Evolutionary conservation across 208 protist genomes (phyloP), one percentile per base, ranked within the genome.

Genomic region (Wallacemonas sp.): DNA sequence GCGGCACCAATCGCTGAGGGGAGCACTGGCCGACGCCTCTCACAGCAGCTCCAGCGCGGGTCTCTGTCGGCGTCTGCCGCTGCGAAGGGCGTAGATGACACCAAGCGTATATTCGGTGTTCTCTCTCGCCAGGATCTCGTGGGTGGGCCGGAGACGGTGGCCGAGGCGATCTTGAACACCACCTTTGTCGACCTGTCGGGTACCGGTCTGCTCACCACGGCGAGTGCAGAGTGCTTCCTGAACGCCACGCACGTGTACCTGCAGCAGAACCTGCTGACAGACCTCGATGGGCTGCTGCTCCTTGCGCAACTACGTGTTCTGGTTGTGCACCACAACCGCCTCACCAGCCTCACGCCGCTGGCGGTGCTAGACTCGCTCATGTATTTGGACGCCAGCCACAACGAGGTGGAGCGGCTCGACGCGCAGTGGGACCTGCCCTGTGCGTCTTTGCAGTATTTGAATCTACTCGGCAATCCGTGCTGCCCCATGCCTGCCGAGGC

Each of bases 201-300:
- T 9, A 57, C 69, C 2, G 58, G 50, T 17, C 69, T 94, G 24
- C 71, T 34, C 32, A 68, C 71, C 41, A 78, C 73, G 13, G 45
- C 39, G 2, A 30, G 73, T 1, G 58, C 85, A 1, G 82, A 89
- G 64, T 83, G 75, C 53, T 89, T 91, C 52, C 62, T 89, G 26
- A 95, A 89, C 61, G 76, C 74, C 22, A 91, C 86, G 9, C 83
- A 92, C 69, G 44, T 95, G 17, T 90, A 92, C 64, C 68, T 92
- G 13, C 85, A 91, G 63, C 70, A 91, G 73, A 95, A 95, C 68
- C 32, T 45, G 1, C 38, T 95, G 15, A 27, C 50, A 26, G 60
- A 41, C 32, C 52, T 95, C 1, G 85, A 89, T 4, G 89, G 85
- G 24, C 39, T 95, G 22, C 59, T 78, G 44, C 69, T 95, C 46